Evolutionary conservation across 2,329 filamentous ascomycete genomes (phyloP).

Genomic region (Alternaria sp.): DNA sequence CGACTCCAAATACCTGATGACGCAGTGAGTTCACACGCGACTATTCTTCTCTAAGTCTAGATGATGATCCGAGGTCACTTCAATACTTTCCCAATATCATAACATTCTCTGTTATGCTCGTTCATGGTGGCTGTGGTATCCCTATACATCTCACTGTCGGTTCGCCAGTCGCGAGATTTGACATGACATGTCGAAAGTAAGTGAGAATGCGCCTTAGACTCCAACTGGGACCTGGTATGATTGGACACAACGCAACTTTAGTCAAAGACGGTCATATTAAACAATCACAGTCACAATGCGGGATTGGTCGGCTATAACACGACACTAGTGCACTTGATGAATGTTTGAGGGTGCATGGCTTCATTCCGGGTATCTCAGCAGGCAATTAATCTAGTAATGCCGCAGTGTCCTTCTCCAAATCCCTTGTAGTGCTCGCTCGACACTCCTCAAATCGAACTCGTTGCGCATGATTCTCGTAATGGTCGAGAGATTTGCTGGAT

Average conservation of each 20-base stretch:
- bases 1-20: background rate
- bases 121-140: background rate
- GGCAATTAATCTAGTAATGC: slow-evolving; percentile 25
- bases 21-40: background rate
- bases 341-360: slow-evolving; percentile 42
- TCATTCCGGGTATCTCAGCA: slow-evolving; percentile 44
- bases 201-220: background rate
- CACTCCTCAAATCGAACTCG: slow-evolving; percentile 43
- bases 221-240: background rate
- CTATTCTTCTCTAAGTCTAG: background rate
- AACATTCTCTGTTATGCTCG: background rate
- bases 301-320: background rate
- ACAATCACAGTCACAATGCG: background rate
- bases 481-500: slow-evolving; percentile 35
- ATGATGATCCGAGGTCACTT: background rate
- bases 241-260: background rate
- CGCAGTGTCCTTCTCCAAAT: slow-evolving; percentile 25
- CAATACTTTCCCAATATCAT: no score
- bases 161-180: background rate
- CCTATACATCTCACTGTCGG: background rate
- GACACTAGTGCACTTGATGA: background rate
- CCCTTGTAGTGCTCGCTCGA: slow-evolving; percentile 44
- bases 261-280: no score
- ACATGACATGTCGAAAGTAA: background rate
- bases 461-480: slow-evolving; percentile 42